Evolutionary conservation across 805 yeast species (phyloP), one percentile per base, ranked within the genome.

Genomic region (Scheffersomyces stipitis): DNA sequence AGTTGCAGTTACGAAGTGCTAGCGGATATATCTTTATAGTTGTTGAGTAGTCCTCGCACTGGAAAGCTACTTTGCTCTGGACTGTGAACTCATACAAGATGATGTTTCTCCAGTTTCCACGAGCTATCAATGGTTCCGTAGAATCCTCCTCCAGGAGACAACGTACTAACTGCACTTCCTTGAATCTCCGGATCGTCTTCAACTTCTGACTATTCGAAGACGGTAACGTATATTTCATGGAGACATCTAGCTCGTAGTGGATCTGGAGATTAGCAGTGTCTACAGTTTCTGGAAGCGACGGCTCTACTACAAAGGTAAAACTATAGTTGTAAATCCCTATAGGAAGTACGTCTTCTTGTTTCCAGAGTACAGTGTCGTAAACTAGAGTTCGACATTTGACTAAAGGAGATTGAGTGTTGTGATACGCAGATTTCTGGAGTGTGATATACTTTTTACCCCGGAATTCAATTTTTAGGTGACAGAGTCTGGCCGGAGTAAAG

Each of bases 71-170:
- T 24, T 48, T 45, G 35, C 38, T 39, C 26, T 40, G 52, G 24
- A 42, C 37, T 14, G 34, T 30, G 24, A 44, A 45, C 27, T 50
- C 52, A 28, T 50, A 50, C 9, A 46, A 35, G 3, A 51, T 33
- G 12, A 47, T 17, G 22, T 44, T 36, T 27, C 52, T 29, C 55
- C 55, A 51, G 30, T 45, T 47, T 2, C 55, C 55, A 2, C 46
- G 34, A n/a, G 45, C 49, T 18, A 42, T 33, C 5, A 50, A 28
- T 9, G 51, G 40, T 17, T 35, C 40, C 4, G 18, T 16, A 7
- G 26, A 14, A 22, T 41, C 42, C 5, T 41, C 30, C n/a, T n/a
- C n/a, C n/a, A n/a, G n/a, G 10, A 38, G 14, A 26, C 45, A 43
- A 14, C 40, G 28, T 3, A 44, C 26, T 14, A 44, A 23, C 10